Evolutionary conservation across 23 red algal species (phyloP), one percentile per base, ranked within the genome.

Genomic region (Gracilaria gracilis): DNA sequence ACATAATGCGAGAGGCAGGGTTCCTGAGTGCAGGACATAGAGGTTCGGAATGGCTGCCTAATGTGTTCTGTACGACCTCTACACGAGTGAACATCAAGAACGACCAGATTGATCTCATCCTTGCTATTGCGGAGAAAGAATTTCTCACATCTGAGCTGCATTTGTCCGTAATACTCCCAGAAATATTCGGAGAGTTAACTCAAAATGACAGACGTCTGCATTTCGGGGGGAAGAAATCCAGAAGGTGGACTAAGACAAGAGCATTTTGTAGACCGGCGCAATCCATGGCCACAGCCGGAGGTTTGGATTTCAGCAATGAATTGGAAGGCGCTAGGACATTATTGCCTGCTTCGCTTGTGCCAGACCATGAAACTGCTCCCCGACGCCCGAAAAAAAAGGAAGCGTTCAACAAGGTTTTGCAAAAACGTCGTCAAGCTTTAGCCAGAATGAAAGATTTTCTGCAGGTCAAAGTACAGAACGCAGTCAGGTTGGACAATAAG

Each of bases 211-310:
- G 70, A 75, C 6, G 7, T 8, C 4, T 36, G 23, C 70, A 75
- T 20, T 75, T 75, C 36, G 12, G 20, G 8, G 70, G 70, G 3
- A 75, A 75, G 42, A 75, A 75, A 34, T 75, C 37, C 42, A 75
- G 37, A 34, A 31, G 37, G 8, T 75, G 70, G 27, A 75, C 70
- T 32, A 34, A 9, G 70, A 7, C 9, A 12, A 75, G 70, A 75
- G 7, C 9, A 46, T 8, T 75, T n/a, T 28, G 23, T 31, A 39
- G 7, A 34, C 70, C 70, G 28, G 12, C 7, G 9, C 24, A 75
- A 28, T 75, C 8, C 42, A 75, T 75, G 70, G 42, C 5, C 5
- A 75, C 11, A 28, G n/a, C 5, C n/a, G n/a, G n/a, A n/a, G n/a
- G n/a, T n/a, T n/a, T n/a, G n/a, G n/a, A n/a, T n/a, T n/a, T n/a